Evolutionary conservation across 2,329 filamentous ascomycete species (phyloP).

Genomic region (Bipolaris bicolor): DNA sequence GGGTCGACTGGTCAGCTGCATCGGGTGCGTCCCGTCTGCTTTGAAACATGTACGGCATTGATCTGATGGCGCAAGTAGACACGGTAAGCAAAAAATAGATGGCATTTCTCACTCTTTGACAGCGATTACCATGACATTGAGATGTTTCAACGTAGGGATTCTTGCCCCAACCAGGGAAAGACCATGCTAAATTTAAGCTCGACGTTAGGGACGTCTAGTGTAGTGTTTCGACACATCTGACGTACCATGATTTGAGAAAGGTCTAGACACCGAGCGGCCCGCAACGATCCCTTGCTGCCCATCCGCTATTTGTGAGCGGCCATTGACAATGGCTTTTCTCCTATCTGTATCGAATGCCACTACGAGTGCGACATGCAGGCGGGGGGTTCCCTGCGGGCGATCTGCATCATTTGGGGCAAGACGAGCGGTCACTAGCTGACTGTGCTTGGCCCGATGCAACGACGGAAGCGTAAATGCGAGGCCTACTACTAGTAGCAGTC

Average conservation of each 20-base stretch:
- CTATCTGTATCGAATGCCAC: background rate
- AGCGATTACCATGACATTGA: slow-evolving; percentile 5
- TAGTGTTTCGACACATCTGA: slow-evolving; percentile 14
- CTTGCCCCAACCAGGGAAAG: background rate
- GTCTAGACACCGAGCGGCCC: slow-evolving; percentile 5
- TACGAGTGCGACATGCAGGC: background rate
- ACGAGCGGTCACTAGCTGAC: background rate
- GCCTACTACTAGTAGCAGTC: background rate
- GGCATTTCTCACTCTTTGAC: background rate
- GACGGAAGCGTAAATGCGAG: background rate
- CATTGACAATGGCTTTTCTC: background rate
- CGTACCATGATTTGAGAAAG: slow-evolving; percentile 14
- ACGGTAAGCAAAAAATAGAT: background rate
- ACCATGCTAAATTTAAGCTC: slow-evolving; percentile 8
- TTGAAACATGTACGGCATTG: background rate
- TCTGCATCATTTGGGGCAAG: slow-evolving; percentile 1
- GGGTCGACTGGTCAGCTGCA: background rate
- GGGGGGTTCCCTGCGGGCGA: background rate
- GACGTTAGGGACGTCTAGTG: slow-evolving; percentile 6
- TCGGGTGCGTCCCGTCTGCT: background rate
- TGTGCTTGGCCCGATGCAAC: background rate
- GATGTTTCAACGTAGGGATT: slow-evolving; percentile 1
- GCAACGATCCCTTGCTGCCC: background rate
- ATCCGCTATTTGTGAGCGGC: background rate
- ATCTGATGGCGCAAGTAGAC: background rate